These are phyloP conservation scores for Trichoderma lentiforme DNA, from an alignment of 2,329 filamentous ascomycete species.

Conservation along the genomic window DNA sequence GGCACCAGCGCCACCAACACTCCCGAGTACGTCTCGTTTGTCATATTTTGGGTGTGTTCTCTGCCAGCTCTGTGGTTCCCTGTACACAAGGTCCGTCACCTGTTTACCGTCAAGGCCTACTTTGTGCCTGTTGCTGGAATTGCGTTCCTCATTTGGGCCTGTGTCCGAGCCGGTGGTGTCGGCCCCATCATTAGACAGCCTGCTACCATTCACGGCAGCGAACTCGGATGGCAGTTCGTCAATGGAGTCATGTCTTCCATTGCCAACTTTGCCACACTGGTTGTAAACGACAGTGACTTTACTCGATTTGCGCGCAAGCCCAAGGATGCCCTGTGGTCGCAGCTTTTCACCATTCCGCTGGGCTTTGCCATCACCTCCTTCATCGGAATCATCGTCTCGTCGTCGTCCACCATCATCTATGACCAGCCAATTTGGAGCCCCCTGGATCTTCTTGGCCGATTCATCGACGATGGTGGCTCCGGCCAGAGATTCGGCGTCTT, in stretches of 20 bases:
- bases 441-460: conserved; percentile 61
- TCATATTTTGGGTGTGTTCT: conserved; percentile 80
- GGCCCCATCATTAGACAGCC: conserved; percentile 77
- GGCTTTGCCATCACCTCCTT: conserved; percentile 79
- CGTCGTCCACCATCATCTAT: conserved; percentile 67
- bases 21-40: conserved; percentile 73
- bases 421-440: conserved; percentile 70
- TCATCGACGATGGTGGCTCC: conserved; percentile 66
- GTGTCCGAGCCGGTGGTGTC: conserved; percentile 75
- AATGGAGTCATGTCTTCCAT: conserved; percentile 85
- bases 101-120: conserved; percentile 87
- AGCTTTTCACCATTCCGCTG: conserved; percentile 69
- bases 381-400: conserved; percentile 76
- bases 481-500: conserved; percentile 73
- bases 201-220: conserved; percentile 60
- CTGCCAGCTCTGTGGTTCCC: conserved; percentile 86
- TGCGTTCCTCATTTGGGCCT: conserved; percentile 82
- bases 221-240: conserved; percentile 77
- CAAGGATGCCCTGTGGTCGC: conserved; percentile 73
- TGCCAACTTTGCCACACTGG: conserved; percentile 85
- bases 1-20: conserved; percentile 64
- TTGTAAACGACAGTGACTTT: conserved; percentile 81
- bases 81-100: conserved; percentile 80
- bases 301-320: conserved; percentile 77
- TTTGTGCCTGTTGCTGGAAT: conserved; percentile 81